Evolutionary conservation across 2,329 filamentous ascomycete species (phyloP), one percentile per base, ranked within the genome.

Genomic region (Paracoccidioides lutzii): DNA sequence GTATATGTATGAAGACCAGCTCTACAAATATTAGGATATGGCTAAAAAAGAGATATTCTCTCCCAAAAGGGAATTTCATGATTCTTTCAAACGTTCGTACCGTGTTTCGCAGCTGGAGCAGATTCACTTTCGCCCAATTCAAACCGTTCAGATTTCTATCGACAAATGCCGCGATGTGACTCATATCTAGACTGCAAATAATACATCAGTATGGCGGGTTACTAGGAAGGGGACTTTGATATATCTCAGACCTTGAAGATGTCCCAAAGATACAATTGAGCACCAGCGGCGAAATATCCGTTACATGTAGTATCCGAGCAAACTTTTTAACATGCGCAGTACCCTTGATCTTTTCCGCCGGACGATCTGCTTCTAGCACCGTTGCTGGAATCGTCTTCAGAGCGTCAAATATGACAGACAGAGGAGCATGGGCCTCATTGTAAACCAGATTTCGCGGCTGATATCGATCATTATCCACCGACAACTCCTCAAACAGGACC

Each of bases 81-180:
- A 50, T 22, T 1, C 14, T 32, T 38, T 10, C 4, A 14, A 38
- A 33, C 7, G 28, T 7, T 9, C 55, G 30, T 44, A 57, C 55
- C 30, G n/a, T 50, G 52, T 49, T 54, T 42, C 46, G 43, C 38
- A 50, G 45, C 37, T 49, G 50, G 35, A 54, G 46, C 37, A 57
- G 43, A 30, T 53, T 57, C 32, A 48, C 55, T 15, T 50, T 57
- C 49, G 51, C 55, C 52, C 52, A 57, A 49, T 57, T 57, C 14
- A 43, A 28, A 30, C 44, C 38, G 32, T 53, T 54, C n/a, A 57
- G 35, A 45, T 54, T 38, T 40, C 53, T 54, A 40, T 54, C 53
- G 32, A 48, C 14, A 38, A 54, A 54, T 28, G 41, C 53, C 12
- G 43, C 53, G 33, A 54, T 14, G 35, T 46, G 53, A n/a, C 53